Percentiles rank a stretch among this genome's conserved stretches.
phyloP scores from a whole-genome alignment of 495 filamentous ascomycete species.

The Xylaria palmicola region DNA sequence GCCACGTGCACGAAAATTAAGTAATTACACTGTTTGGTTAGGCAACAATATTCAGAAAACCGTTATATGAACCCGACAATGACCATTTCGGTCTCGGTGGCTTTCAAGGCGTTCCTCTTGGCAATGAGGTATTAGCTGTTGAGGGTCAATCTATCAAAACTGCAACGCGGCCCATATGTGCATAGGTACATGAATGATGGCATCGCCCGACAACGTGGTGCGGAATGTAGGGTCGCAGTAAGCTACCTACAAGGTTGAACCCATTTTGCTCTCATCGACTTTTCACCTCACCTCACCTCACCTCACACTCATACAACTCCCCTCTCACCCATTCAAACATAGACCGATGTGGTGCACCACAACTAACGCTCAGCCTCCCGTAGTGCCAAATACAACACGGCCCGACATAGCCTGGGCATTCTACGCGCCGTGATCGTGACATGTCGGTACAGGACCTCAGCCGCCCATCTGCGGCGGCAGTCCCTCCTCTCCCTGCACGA shows the following conservation, averaged over 20 bases:
- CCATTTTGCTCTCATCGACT: background rate
- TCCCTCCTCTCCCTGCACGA: slow-evolving; percentile 2
- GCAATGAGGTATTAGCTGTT: too few relatives aligned
- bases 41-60: too few relatives aligned
- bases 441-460: slow-evolving; percentile 25
- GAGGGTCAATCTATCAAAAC: too few relatives aligned
- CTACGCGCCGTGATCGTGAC: slow-evolving; percentile 33
- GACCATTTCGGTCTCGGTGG: too few relatives aligned
- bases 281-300: background rate
- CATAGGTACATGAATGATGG: slow-evolving; percentile 1
- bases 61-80: too few relatives aligned
- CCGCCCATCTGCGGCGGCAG: background rate
- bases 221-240: slow-evolving; percentile 12
- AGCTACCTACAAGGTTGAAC: slow-evolving; percentile 2
- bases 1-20: too few relatives aligned
- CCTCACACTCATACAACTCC: background rate
- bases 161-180: background rate
- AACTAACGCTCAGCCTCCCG: background rate
- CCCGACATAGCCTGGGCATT: slow-evolving; percentile 33
- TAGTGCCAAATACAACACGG: slow-evolving; percentile 13
- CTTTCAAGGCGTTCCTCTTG: background rate
- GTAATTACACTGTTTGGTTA: too few relatives aligned
- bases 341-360: too few relatives aligned
- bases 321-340: too few relatives aligned
- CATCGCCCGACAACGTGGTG: background rate